Evolutionary conservation across 139 green algal species (phyloP).

Genomic region (Coelastrella sp.): DNA sequence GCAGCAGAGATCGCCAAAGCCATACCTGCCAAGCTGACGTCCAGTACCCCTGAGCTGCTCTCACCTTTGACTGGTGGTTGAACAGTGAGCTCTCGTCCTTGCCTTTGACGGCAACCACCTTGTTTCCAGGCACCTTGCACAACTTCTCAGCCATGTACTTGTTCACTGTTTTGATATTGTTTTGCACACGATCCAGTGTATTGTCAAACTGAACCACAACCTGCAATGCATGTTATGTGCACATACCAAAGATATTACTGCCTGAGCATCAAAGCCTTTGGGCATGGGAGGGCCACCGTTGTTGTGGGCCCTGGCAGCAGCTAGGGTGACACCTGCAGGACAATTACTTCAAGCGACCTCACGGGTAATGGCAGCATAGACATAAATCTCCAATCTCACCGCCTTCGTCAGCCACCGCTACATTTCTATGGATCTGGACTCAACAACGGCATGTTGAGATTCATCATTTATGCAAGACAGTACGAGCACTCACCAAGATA

Average conservation of each 20-base stretch:
- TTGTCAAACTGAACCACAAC: constrained; percentile 31
- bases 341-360: not conserved
- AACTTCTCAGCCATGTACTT: constrained; percentile 43
- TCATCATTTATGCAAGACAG: not conserved
- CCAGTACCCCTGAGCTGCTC: not conserved
- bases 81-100: constrained; percentile 26
- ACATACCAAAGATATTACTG: not conserved
- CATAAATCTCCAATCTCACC: too few species aligned
- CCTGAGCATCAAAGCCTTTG: not conserved
- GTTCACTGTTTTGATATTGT: constrained; percentile 23
- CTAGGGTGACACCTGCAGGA: not conserved
- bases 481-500: constrained; percentile 9
- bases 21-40: too few species aligned
- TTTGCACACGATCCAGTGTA: not conserved
- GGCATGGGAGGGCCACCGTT: too few species aligned
- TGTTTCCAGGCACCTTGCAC: not conserved
- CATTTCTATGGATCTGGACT: too few species aligned
- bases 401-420: too few species aligned
- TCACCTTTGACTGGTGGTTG: constrained; percentile 38
- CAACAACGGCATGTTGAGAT: too few species aligned
- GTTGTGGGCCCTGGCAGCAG: not conserved
- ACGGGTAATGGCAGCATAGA: not conserved
- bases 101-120: not conserved
- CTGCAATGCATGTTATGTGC: not conserved
- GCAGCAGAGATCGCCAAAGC: not conserved